phyloP scores from a whole-genome alignment of 192 early-diverging fungal species.

The Paraglomus brasilianum region DNA sequence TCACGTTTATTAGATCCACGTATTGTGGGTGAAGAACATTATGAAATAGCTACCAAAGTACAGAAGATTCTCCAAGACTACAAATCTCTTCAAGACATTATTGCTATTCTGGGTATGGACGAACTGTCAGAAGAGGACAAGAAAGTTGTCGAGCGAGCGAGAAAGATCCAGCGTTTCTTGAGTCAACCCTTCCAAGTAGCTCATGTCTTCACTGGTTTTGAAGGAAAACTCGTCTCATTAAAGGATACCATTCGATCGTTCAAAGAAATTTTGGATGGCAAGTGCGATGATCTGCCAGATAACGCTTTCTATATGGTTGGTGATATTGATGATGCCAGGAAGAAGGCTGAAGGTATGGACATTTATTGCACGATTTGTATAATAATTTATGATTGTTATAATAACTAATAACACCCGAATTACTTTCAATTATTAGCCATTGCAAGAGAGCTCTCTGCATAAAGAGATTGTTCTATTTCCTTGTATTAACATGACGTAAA shows the following conservation, averaged over 20 bases:
- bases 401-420: too few relatives aligned
- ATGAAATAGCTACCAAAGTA: conserved; percentile 87
- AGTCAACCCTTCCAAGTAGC: conserved; percentile 97
- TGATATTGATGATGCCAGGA: conserved; percentile 90
- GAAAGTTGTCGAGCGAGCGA: conserved; percentile 96
- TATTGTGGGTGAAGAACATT: conserved; percentile 94
- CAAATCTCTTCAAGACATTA: conserved; percentile 99
- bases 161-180: conserved; percentile 99
- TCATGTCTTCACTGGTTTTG: conserved; percentile 96
- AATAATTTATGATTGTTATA: too few relatives aligned
- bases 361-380: too few relatives aligned
- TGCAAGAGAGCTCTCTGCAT: too few relatives aligned
- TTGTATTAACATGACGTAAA: too few relatives aligned
- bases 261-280: conserved; percentile 95
- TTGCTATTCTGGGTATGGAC: conserved; percentile 99
- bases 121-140: conserved; percentile 99
- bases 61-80: conserved; percentile 98
- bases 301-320: conserved; percentile 98
- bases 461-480: too few relatives aligned
- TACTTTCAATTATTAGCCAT: too few relatives aligned
- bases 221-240: conserved; percentile 86
- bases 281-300: conserved; percentile 94
- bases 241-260: conserved; percentile 97
- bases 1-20: conserved; percentile 97
- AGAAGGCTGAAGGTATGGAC: conserved; percentile 71